Percentiles rank a stretch among this genome's conserved stretches.
These are phyloP conservation scores for Penicillium goetzii DNA, from an alignment of 495 filamentous ascomycete species.

Conservation along the genomic window DNA sequence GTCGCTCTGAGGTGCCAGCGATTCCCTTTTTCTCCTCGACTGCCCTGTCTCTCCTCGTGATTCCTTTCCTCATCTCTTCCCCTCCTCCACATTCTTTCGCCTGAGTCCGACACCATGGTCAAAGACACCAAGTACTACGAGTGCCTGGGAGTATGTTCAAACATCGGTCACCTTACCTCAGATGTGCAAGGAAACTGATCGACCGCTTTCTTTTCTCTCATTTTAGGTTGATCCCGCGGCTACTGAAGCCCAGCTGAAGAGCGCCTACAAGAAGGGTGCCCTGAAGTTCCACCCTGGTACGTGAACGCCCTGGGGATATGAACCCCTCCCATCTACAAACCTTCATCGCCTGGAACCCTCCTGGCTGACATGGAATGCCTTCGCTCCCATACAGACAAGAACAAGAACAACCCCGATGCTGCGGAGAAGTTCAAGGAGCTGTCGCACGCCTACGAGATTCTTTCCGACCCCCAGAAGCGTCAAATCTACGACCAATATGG, in stretches of 20 bases:
- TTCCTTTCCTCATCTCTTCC: conserved; percentile 14
- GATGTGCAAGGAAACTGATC: conserved; percentile 8
- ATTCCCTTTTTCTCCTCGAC: conserved; percentile 14
- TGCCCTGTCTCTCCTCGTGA: conserved; percentile 17
- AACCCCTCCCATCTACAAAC: neutral
- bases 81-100: conserved; percentile 25
- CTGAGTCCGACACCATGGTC: conserved; percentile 63
- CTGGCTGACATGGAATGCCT: conserved; percentile 4
- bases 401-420: conserved; percentile 87
- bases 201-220: conserved; percentile 28
- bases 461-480: conserved; percentile 91
- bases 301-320: conserved; percentile 14
- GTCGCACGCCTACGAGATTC: conserved; percentile 90
- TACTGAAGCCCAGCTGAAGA: conserved; percentile 79
- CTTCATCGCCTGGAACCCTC: neutral
- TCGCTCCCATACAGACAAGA: conserved; percentile 74
- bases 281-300: conserved; percentile 90
- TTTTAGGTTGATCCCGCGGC: conserved; percentile 70
- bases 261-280: conserved; percentile 88
- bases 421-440: conserved; percentile 98
- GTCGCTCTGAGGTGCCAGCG: conserved; percentile 11
- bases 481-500: conserved; percentile 94
- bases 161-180: neutral
- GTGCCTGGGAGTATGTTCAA: conserved; percentile 71
- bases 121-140: conserved; percentile 92